Evolutionary conservation across 2,329 filamentous ascomycete genomes (phyloP).

Genomic region (Fusarium transvaalense): DNA sequence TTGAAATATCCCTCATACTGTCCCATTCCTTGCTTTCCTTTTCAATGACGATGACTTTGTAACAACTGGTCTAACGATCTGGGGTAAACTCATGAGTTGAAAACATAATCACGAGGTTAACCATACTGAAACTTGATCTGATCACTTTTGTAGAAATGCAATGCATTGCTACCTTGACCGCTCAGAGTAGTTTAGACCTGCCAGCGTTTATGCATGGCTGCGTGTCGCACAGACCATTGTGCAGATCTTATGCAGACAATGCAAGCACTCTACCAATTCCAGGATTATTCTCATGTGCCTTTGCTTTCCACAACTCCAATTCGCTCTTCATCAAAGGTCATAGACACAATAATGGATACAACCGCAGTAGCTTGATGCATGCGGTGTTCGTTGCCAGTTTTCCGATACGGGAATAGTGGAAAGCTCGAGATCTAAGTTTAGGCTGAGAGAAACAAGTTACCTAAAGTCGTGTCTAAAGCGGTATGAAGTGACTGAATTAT

Average conservation of each 20-base stretch:
- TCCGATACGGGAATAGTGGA: too few relatives aligned
- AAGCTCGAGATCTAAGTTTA: too few relatives aligned
- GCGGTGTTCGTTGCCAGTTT: background rate
- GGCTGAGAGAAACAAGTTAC: too few relatives aligned
- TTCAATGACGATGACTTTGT: slow-evolving; percentile 5
- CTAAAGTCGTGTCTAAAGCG: too few relatives aligned
- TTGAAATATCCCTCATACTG: slow-evolving; percentile 5
- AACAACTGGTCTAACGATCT: too few relatives aligned
- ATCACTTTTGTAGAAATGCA: background rate
- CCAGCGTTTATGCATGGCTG: slow-evolving; percentile 3
- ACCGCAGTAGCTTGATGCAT: background rate
- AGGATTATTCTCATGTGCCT: background rate
- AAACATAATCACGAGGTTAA: slow-evolving; percentile 1
- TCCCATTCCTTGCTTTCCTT: background rate
- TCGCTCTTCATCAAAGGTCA: background rate
- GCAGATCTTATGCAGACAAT: slow-evolving; percentile 4
- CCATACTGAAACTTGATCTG: background rate
- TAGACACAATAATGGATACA: slow-evolving; percentile 2
- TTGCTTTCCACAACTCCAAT: background rate
- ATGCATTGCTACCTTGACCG: slow-evolving; percentile 8
- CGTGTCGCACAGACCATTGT: slow-evolving; percentile 8
- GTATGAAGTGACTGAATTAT: too few relatives aligned
- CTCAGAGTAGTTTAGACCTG: background rate
- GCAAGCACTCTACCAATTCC: slow-evolving; percentile 9
- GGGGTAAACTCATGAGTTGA: background rate